Evolutionary conservation across 768 basidiomycete genomes (phyloP).

Genomic region (Hypholoma fasciculare): DNA sequence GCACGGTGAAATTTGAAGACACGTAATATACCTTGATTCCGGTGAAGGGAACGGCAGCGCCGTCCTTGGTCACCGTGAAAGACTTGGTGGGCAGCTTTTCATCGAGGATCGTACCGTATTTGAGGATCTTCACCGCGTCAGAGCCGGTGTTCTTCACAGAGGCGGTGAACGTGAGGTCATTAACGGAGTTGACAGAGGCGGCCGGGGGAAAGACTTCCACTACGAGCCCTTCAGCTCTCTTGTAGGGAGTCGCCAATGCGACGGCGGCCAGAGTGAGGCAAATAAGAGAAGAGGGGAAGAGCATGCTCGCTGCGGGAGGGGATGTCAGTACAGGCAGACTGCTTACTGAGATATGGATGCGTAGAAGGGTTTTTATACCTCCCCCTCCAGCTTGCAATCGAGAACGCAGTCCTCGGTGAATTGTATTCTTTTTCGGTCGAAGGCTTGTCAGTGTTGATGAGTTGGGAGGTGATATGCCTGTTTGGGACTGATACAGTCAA

Average conservation of each 20-base stretch:
- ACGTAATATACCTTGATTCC: slow-evolving; percentile 37
- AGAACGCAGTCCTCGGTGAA: background rate
- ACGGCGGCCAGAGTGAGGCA: slow-evolving; percentile 20
- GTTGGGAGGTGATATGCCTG: background rate
- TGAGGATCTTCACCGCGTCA: slow-evolving; percentile 41
- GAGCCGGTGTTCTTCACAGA: slow-evolving; percentile 40
- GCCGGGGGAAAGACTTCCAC: slow-evolving; percentile 30
- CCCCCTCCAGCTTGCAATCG: background rate
- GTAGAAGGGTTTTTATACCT: background rate
- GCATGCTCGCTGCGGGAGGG: slow-evolving; percentile 17
- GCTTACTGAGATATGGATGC: background rate
- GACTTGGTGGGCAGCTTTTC: slow-evolving; percentile 41
- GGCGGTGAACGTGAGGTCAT: slow-evolving; percentile 40
- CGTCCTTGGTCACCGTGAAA: slow-evolving; percentile 42
- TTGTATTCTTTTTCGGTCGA: background rate
- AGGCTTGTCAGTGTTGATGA: background rate
- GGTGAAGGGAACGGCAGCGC: slow-evolving; percentile 36
- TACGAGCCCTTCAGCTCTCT: slow-evolving; percentile 29
- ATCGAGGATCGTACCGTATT: slow-evolving; percentile 48
- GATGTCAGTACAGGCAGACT: background rate
- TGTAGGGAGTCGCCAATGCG: slow-evolving; percentile 31
- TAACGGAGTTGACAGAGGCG: slow-evolving; percentile 32
- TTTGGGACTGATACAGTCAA: background rate
- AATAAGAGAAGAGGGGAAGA: slow-evolving; percentile 26
- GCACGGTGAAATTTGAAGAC: background rate